Evolutionary conservation across 2,329 filamentous ascomycete genomes (phyloP).

Genomic region (Cytospora mali): DNA sequence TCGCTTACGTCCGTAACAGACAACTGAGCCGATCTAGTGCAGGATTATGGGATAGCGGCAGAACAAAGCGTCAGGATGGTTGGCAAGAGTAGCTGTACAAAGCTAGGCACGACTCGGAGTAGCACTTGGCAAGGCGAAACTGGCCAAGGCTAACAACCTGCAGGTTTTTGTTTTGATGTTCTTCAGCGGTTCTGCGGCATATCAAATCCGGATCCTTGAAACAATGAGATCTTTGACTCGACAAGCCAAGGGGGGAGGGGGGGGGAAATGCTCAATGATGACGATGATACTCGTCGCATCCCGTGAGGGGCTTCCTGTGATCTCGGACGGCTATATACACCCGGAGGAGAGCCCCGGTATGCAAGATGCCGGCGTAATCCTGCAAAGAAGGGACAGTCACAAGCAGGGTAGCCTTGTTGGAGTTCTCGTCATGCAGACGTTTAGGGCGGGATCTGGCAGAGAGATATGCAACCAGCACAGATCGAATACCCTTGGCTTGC

Average conservation of each 20-base stretch:
- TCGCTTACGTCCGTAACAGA: constrained; percentile 25
- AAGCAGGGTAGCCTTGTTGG: not conserved
- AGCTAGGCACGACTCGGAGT: not conserved
- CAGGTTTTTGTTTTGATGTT: not conserved
- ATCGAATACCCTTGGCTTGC: constrained; percentile 12
- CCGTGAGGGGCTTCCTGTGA: not conserved
- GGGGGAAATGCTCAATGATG: not conserved
- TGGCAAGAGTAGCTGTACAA: not conserved
- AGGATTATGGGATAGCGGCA: not conserved
- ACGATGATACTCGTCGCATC: not conserved
- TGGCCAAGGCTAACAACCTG: not conserved
- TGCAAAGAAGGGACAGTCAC: not conserved
- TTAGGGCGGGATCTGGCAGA: constrained; percentile 17
- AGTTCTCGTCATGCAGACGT: constrained; percentile 9
- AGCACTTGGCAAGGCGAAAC: no score
- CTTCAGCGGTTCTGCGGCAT: not conserved
- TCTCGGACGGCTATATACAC: not conserved
- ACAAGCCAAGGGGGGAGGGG: not conserved
- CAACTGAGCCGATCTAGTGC: constrained; percentile 7
- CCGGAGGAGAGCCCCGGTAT: not conserved
- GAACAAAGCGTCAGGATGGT: not conserved
- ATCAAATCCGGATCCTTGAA: not conserved
- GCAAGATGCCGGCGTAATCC: not conserved
- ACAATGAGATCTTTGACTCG: not conserved
- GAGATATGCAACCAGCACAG: constrained; percentile 19